Evolutionary conservation across 768 basidiomycete genomes (phyloP).

Genomic region (Saitozyma podzolica): DNA sequence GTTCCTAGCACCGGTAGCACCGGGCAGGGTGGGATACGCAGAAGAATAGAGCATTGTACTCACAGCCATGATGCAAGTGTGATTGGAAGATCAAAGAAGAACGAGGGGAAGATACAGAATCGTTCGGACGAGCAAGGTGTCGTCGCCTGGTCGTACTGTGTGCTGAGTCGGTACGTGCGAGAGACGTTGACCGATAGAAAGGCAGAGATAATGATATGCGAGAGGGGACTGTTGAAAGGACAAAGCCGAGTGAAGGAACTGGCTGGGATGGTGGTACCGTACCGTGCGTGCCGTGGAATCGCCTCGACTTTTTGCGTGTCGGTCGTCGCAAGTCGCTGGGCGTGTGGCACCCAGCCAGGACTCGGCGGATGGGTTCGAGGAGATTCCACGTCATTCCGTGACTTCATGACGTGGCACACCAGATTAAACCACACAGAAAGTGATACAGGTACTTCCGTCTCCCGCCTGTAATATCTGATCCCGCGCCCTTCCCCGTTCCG

Average conservation of each 20-base stretch:
- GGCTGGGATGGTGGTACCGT: background rate
- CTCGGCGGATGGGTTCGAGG: background rate
- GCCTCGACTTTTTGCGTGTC: background rate
- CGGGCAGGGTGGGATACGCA: background rate
- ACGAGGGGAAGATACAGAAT: too few relatives aligned
- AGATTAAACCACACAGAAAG: too few relatives aligned
- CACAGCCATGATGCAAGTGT: conserved; percentile 20
- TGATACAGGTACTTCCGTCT: too few relatives aligned
- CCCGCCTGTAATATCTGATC: too few relatives aligned
- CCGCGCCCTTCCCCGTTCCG: too few relatives aligned
- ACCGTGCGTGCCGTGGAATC: background rate
- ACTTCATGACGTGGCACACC: too few relatives aligned
- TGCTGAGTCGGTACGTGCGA: too few relatives aligned
- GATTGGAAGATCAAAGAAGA: background rate
- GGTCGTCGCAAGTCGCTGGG: background rate
- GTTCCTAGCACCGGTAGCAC: too few relatives aligned
- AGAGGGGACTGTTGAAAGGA: background rate
- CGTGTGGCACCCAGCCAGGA: background rate
- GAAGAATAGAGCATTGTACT: background rate
- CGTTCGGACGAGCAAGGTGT: too few relatives aligned
- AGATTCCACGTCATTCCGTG: background rate
- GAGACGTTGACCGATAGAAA: too few relatives aligned
- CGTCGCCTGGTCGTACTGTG: too few relatives aligned
- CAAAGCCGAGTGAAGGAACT: background rate
- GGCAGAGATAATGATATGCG: too few relatives aligned